Evolutionary conservation across 345 rosid species (phyloP), one percentile per base, ranked within the genome.

Genomic region (Brassica juncea): DNA sequence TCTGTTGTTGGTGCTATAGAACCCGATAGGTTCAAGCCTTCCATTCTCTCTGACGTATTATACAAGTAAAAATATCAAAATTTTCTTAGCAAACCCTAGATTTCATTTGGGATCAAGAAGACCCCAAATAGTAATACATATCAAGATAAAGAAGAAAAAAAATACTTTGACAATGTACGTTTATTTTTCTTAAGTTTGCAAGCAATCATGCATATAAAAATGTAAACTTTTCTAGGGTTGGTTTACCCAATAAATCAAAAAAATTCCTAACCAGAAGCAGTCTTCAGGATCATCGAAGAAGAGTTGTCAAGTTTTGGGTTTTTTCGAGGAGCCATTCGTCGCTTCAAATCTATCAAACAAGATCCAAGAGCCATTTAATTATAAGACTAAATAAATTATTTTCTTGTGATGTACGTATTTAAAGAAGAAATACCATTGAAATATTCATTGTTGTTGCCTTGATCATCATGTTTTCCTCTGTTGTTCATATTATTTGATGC

Each of bases 11-110:
- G 77, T 12, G 83, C 60, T 91, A 88, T 86, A 32, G 89, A 86
- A 75, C 80, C 85, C 1, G 94, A 92, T 35, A 89, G 80, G 77
- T 90, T 90, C 58, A 92, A 85, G 82, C 96, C 90, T 83, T 87
- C 94, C 75, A 84, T 82, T 80, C 92, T 85, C 78, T 91, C 99
- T 92, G 57, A 78, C 78, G 10, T 68, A 77, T 71, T 70, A 79
- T 77, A 62, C 70, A 31, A 60, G 14, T 28, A 70, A 64, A 19
- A 25, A 28, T 44, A 30, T 64, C 7, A 70, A 1, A 23, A 23
- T 10, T 59, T 59, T 58, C 27, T 9, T 58, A 58, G 30, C 27
- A 9, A 3, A 64, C 30, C 28, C 21, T 66, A 42, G 3, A 69
- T 67, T 70, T 63, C 68, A 54, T 73, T 78, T n/a, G 61, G 63